phyloP scores from a whole-genome alignment of 225 moss, liverwort and hornwort species.

The Marchantia polymorpha region DNA sequence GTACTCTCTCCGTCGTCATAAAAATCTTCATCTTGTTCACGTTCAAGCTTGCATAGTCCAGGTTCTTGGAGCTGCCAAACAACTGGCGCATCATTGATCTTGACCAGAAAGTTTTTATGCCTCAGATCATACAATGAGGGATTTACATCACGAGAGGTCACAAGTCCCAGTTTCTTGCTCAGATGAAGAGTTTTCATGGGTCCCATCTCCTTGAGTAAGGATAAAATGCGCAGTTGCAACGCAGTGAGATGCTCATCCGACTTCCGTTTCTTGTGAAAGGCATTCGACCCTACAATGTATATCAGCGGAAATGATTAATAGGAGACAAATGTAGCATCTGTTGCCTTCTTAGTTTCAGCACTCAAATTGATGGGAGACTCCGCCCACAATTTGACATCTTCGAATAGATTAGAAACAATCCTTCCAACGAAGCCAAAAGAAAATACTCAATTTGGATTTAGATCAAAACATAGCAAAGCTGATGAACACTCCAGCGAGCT shows the following conservation, averaged over 20 bases:
- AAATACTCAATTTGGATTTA: too few species aligned
- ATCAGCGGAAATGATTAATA: not conserved
- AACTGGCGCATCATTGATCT: not conserved
- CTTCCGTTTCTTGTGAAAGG: not conserved
- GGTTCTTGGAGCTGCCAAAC: not conserved
- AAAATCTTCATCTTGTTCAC: too few species aligned
- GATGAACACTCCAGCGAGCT: not conserved
- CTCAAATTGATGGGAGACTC: too few species aligned
- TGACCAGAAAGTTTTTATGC: not conserved
- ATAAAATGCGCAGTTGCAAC: not conserved
- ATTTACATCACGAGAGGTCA: not conserved
- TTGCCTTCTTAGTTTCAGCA: not conserved
- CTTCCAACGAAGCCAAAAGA: too few species aligned
- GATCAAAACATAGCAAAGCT: not conserved
- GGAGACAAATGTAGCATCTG: not conserved
- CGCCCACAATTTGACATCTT: too few species aligned
- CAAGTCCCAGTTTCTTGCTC: not conserved
- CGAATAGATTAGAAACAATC: too few species aligned
- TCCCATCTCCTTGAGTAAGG: not conserved
- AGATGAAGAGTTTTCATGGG: not conserved
- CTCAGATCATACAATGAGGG: not conserved
- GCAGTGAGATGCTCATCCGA: not conserved
- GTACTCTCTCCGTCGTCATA: too few species aligned
- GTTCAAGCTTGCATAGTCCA: not conserved
- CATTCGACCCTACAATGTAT: not conserved